phyloP scores from a whole-genome alignment of 2,329 filamentous ascomycete species.

The Aspergillus sp. region DNA sequence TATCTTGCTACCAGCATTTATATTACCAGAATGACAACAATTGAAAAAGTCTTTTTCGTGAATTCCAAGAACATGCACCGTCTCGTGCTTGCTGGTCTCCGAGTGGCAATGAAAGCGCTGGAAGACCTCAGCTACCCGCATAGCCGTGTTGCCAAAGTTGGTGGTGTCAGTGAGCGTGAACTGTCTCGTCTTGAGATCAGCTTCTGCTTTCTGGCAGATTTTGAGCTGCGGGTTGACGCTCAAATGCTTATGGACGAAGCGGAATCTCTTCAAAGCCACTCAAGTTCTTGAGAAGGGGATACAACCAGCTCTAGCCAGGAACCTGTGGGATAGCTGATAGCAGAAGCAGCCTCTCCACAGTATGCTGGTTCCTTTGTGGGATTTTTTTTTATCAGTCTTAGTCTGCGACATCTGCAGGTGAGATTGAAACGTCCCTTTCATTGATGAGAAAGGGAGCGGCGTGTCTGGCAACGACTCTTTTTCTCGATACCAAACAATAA shows the following conservation, averaged over 20 bases:
- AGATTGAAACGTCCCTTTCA: no score
- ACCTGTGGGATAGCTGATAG: neutral
- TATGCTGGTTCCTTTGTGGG: no score
- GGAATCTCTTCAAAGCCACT: conserved; percentile 26
- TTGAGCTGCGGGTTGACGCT: conserved; percentile 66
- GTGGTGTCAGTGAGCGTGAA: conserved; percentile 78
- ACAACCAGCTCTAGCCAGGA: no score
- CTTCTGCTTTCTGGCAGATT: conserved; percentile 81
- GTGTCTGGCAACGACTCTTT: no score
- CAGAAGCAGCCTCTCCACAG: no score
- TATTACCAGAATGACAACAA: conserved; percentile 74
- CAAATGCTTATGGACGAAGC: conserved; percentile 51
- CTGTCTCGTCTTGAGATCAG: conserved; percentile 82
- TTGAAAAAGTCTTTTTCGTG: conserved; percentile 72
- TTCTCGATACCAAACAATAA: no score
- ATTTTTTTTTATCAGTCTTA: no score
- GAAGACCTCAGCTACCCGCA: conserved; percentile 89
- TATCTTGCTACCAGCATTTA: conserved; percentile 87
- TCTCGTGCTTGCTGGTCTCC: conserved; percentile 73
- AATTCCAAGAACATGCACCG: conserved; percentile 83
- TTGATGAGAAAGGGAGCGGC: no score
- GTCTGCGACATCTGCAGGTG: no score
- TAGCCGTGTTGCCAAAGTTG: conserved; percentile 76
- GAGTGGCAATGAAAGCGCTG: conserved; percentile 90
- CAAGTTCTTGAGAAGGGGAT: neutral